Base-by-base conservation (phyloP, 805 yeast genomes). In the Starmerella apicola region DNA sequence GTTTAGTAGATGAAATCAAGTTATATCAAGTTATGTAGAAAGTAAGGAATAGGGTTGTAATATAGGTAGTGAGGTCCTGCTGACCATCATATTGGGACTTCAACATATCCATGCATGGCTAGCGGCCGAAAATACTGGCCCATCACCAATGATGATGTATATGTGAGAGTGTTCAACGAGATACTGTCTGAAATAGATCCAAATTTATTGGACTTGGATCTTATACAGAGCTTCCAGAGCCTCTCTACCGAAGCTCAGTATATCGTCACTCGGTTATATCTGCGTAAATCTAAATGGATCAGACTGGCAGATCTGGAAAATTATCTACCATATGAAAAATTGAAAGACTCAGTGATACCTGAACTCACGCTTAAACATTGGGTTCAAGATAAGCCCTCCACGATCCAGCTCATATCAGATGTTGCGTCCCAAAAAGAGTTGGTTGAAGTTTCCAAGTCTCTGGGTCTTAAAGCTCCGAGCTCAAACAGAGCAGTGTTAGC, bases 371-470 rank as follows among this genome's bases (percentile, higher is more conserved):
- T 24, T 10, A 18, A 22, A 9, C 27, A 32, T 5, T 49, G 54
- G 51, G 26, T 52, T 1, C 19, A 9, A n/a, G 34, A 16, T 9
- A 24, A 35, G 2, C 47, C 48, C 5, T 38, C 40, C 3, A 28
- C 50, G 22, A 28, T 22, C 3, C 33, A 44, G 6, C 18, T 45
- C 21, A 41, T 53, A 4, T 12, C 32, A 13, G 48, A 46, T 4
- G 49, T 48, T 6, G 50, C 54, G 3, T 39, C 49, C 25, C 32
- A 43, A 15, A 41, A 33, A 16, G 57, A 55, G 34, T 44, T 54
- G 13, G 47, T 33, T 16, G 30, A 24, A 3, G 45, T 42, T n/a
- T 43, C 42, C n/a, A 32, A 36, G n/a, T 26, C 39, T 3, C 30
- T 48, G 5, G 46, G 43, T 5, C 35, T 45, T 20, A 41, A 43